Conservation (phyloP, 768 basidiomycete genomes). For the Suillus occidentalis region DNA sequence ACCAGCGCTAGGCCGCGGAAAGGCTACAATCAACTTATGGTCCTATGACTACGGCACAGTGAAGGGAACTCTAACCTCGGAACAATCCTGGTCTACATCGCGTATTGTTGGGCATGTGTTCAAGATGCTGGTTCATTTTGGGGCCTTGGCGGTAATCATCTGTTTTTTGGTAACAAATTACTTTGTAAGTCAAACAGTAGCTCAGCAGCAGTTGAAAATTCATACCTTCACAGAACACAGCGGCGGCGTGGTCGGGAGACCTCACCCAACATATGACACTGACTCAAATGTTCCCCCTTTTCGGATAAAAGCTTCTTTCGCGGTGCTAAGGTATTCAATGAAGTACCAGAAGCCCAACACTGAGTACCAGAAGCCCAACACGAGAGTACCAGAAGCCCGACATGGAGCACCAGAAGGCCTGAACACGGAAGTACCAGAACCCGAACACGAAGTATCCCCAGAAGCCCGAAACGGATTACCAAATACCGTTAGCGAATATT, state of each 20-base stretch:
- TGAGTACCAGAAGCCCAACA: no score
- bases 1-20: not conserved
- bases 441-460: no score
- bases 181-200: not conserved
- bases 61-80: no score
- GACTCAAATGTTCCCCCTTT: not conserved
- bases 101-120: not conserved
- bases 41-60: not conserved
- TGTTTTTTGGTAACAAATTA: not conserved
- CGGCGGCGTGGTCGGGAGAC: not conserved
- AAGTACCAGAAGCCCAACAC: not conserved
- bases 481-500: no score
- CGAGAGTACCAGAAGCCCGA: no score
- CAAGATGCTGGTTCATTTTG: not conserved
- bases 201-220: not conserved
- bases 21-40: not conserved
- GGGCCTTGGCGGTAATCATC: not conserved
- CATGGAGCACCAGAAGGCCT: no score
- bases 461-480: no score
- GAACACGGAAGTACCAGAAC: no score
- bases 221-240: not conserved
- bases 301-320: not conserved
- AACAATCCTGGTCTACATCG: no score
- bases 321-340: not conserved
- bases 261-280: not conserved